These are phyloP conservation scores for Mycena epipterygia DNA, from an alignment of 768 basidiomycete species.

Conservation along the genomic window DNA sequence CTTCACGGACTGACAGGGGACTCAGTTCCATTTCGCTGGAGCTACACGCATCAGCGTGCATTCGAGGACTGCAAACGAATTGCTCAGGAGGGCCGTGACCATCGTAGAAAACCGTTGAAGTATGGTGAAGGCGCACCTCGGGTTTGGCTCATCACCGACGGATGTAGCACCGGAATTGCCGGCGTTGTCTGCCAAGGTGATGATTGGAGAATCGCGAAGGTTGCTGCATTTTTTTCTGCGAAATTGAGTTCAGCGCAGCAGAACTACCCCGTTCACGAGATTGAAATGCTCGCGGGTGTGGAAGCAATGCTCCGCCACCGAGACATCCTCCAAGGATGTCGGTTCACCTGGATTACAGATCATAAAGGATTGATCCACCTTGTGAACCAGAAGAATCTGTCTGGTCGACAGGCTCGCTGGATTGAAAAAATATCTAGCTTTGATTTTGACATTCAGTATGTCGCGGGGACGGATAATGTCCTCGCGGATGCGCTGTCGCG, in stretches of 20 bases:
- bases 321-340: background rate
- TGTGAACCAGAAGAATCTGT: background rate
- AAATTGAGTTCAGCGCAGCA: too few species aligned
- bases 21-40: background rate
- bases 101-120: too few species aligned
- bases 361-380: background rate
- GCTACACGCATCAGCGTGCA: background rate
- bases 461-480: background rate
- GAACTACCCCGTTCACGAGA: background rate
- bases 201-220: background rate
- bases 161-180: background rate
- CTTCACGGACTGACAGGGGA: background rate
- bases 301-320: background rate
- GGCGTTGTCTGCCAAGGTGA: background rate
- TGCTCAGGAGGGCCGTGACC: background rate
- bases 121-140: background rate
- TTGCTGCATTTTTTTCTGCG: background rate
- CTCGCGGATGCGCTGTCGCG: background rate
- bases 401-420: background rate
- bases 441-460: background rate
- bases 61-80: background rate
- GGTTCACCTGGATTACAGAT: background rate
- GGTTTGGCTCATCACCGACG: background rate
- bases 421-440: background rate
- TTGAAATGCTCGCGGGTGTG: background rate